A percentile compares a stretch with the other conserved stretches of the same genome.
phyloP scores from a whole-genome alignment of 2,329 filamentous ascomycete species.

The Cladosporium sp. region DNA sequence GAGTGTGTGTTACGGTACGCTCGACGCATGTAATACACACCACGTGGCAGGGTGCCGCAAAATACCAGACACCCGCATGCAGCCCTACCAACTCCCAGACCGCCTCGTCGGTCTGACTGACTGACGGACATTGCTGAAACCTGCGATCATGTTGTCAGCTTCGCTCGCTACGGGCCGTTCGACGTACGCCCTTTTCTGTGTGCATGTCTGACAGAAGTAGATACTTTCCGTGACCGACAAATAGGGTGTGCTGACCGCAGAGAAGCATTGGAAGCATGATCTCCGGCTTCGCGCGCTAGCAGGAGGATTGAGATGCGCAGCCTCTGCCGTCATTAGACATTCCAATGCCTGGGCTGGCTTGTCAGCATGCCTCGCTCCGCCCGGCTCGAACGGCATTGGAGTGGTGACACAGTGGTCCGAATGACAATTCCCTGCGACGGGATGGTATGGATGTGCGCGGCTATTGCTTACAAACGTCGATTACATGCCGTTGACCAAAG shows the following conservation, averaged over 20 bases:
- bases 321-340: too few relatives aligned
- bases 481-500: too few relatives aligned
- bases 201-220: not conserved
- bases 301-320: too few relatives aligned
- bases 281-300: too few relatives aligned
- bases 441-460: too few relatives aligned
- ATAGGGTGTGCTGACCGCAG: not conserved
- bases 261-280: too few relatives aligned
- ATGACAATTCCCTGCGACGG: not conserved
- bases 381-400: not conserved
- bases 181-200: not conserved
- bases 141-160: not conserved
- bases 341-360: not conserved
- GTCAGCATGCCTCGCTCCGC: not conserved
- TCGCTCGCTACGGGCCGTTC: not conserved
- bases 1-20: too few relatives aligned
- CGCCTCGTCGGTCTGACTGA: too few relatives aligned
- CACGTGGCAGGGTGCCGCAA: not conserved
- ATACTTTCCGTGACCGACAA: too few relatives aligned
- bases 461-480: too few relatives aligned
- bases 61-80: not conserved
- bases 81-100: not conserved
- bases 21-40: not conserved
- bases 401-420: not conserved
- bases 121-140: too few relatives aligned